These are phyloP conservation scores for Ophiocordyceps robertsii DNA, from an alignment of 2,329 filamentous ascomycete species.

Conservation along the genomic window DNA sequence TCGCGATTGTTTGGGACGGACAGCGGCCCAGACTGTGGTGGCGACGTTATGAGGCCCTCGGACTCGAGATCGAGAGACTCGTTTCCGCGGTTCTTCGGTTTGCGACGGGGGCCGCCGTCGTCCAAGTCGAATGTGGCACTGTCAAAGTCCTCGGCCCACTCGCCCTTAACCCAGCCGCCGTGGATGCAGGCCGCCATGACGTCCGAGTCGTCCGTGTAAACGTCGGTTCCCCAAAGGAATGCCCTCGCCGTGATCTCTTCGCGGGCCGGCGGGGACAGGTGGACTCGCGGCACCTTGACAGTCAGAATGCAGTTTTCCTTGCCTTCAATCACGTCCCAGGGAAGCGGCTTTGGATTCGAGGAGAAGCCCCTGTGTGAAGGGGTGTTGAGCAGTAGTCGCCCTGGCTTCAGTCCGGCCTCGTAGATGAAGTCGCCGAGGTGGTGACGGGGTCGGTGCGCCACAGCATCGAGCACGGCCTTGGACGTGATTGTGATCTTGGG, in stretches of 20 bases:
- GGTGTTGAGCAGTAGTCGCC: constrained; percentile 28
- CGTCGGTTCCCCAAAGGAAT: constrained; percentile 82
- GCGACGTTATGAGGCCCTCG: constrained; percentile 32
- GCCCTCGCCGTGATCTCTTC: constrained; percentile 73
- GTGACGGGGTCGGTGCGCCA: constrained; percentile 55
- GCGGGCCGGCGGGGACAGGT: constrained; percentile 54
- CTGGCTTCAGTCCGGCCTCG: constrained; percentile 47
- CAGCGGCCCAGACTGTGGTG: constrained; percentile 48
- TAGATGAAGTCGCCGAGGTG: constrained; percentile 83
- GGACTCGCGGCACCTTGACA: constrained; percentile 70
- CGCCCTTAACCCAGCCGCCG: constrained; percentile 79
- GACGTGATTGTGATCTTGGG: constrained; percentile 55
- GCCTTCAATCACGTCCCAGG: constrained; percentile 54
- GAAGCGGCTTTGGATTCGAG: constrained; percentile 57
- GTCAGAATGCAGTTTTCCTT: constrained; percentile 86
- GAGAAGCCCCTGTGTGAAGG: constrained; percentile 29
- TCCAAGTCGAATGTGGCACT: constrained; percentile 49
- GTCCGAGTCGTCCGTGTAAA: constrained; percentile 95
- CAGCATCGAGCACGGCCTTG: constrained; percentile 56
- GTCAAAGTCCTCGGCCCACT: constrained; percentile 72
- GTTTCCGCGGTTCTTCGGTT: constrained; percentile 13
- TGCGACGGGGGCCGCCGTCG: constrained; percentile 15
- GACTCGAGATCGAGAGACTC: constrained; percentile 22
- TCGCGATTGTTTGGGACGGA: constrained; percentile 56
- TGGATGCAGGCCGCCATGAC: constrained; percentile 88